phyloP scores from a whole-genome alignment of 2,329 filamentous ascomycete genomes.

The Arthrobotrys entomopaga region DNA sequence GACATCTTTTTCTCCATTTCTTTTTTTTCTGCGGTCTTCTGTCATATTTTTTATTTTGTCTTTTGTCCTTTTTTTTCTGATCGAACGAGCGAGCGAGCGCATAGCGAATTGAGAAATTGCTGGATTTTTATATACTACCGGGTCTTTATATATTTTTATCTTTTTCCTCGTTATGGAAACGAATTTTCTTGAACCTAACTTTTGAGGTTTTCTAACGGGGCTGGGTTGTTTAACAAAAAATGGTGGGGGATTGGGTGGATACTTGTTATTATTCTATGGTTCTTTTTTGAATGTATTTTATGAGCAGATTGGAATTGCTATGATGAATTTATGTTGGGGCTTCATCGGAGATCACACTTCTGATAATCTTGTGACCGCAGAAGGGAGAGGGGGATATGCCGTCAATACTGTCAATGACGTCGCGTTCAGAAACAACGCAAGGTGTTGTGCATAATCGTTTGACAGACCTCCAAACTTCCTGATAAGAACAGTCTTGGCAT shows the following conservation, averaged over 20 bases:
- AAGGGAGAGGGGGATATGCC: background rate
- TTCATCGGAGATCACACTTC: too few species aligned
- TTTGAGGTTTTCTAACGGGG: constrained; percentile 8
- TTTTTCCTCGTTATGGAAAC: constrained; percentile 5
- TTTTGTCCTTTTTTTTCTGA: constrained; percentile 2
- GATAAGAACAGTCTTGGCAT: constrained; percentile 23
- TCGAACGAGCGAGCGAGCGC: constrained; percentile 31
- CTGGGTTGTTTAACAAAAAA: background rate
- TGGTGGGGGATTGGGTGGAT: background rate
- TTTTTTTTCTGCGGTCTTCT: constrained; percentile 2
- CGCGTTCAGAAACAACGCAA: background rate
- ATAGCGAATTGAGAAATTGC: constrained; percentile 25
- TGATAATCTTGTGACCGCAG: background rate
- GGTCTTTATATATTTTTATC: background rate
- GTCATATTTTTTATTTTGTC: background rate
- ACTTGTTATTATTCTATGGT: background rate
- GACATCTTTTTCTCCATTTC: constrained; percentile 23
- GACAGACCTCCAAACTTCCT: background rate
- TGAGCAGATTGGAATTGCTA: background rate
- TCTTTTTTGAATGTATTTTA: constrained; percentile 1
- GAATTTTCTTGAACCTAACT: constrained; percentile 39
- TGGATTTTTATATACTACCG: constrained; percentile 14
- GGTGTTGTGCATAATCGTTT: constrained; percentile 33
- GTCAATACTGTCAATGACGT: background rate
- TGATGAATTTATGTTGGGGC: too few species aligned